Evolutionary conservation across 73 alveolate species (phyloP).

Genomic region (Urostyla sp.): DNA sequence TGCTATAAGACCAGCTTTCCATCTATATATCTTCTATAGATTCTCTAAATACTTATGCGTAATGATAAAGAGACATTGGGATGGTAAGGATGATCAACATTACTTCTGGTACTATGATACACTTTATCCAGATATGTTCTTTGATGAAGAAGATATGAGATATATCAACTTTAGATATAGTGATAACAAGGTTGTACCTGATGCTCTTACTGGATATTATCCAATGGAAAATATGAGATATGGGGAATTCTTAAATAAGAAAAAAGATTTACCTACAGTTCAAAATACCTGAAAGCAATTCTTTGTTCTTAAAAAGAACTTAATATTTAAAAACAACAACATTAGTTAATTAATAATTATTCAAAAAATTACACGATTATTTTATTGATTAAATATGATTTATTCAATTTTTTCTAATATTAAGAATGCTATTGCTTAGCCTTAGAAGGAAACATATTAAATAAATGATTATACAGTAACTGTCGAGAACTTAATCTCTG

Average conservation of each 20-base stretch:
- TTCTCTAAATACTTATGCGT: slow-evolving; percentile 27
- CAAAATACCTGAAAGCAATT: not conserved
- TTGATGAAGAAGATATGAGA: slow-evolving; percentile 69
- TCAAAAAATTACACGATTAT: not conserved
- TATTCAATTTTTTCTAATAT: not conserved
- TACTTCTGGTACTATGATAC: slow-evolving; percentile 69
- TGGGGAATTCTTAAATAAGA: slow-evolving; percentile 44
- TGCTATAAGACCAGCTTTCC: slow-evolving; percentile 50
- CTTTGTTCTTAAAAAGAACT: not conserved
- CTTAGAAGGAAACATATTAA: not conserved
- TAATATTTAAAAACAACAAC: not conserved
- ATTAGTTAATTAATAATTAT: not conserved
- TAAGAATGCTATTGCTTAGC: not conserved
- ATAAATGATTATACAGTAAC: not conserved
- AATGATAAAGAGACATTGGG: slow-evolving; percentile 53
- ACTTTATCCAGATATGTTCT: slow-evolving; percentile 61
- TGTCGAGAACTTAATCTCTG: slow-evolving; percentile 72
- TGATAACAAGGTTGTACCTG: slow-evolving; percentile 66
- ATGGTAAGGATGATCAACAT: slow-evolving; percentile 62
- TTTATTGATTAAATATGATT: not conserved
- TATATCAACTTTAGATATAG: slow-evolving; percentile 69
- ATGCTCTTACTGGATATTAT: slow-evolving; percentile 65
- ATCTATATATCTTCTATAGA: slow-evolving; percentile 57
- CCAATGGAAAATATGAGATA: slow-evolving; percentile 60
- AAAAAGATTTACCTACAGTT: not conserved